These are phyloP conservation scores for Daldinia vernicosa DNA, from an alignment of 495 filamentous ascomycete genomes.

Conservation along the genomic window DNA sequence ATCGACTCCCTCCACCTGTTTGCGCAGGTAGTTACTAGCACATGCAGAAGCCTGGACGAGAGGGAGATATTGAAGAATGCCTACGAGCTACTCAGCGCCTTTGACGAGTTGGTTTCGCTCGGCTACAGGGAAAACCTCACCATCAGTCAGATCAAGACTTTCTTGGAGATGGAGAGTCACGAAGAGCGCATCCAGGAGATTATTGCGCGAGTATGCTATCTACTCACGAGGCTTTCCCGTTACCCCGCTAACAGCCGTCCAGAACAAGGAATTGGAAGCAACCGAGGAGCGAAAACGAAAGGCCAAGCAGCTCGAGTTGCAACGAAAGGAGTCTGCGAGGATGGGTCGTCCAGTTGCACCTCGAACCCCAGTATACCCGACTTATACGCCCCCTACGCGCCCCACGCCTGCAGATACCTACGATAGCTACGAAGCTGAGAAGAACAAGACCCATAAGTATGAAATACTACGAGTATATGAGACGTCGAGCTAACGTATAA, in stretches of 20 bases:
- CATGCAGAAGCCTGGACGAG: slow-evolving; percentile 96
- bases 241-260: slow-evolving; percentile 45
- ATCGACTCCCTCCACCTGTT: slow-evolving; percentile 98
- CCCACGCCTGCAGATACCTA: slow-evolving; percentile 80
- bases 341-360: slow-evolving; percentile 63
- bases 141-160: slow-evolving; percentile 95
- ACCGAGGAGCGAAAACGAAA: slow-evolving; percentile 97
- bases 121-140: slow-evolving; percentile 97
- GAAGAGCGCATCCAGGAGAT: slow-evolving; percentile 99
- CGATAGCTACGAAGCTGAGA: slow-evolving; percentile 93
- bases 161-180: slow-evolving; percentile 98
- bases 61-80: slow-evolving; percentile 93
- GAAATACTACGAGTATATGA: slow-evolving; percentile 31
- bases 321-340: slow-evolving; percentile 86
- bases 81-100: slow-evolving; percentile 93
- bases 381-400: slow-evolving; percentile 83
- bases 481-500: slow-evolving; percentile 33
- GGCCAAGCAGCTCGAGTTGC: slow-evolving; percentile 97
- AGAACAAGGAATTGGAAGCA: slow-evolving; percentile 99
- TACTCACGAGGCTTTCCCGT: background rate
- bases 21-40: slow-evolving; percentile 93
- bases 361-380: slow-evolving; percentile 82
- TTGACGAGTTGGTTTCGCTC: slow-evolving; percentile 93
- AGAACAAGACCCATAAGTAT: slow-evolving; percentile 87
- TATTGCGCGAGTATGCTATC: slow-evolving; percentile 77